Base-by-base conservation (phyloP, 495 filamentous ascomycete genomes). In the Aspergillus panamensis region DNA sequence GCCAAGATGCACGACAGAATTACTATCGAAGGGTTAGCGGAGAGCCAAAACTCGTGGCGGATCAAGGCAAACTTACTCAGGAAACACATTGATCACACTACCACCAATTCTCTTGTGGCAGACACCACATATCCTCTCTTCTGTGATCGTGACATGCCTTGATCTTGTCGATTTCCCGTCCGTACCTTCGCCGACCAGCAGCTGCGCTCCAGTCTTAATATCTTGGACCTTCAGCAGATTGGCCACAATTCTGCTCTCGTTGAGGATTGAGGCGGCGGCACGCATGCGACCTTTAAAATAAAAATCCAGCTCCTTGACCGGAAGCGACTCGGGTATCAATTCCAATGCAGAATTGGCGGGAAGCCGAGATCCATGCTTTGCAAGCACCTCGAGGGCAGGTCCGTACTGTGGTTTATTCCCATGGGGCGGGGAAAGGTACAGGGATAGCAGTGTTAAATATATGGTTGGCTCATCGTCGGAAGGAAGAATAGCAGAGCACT, bases 211-310 rank as follows among this genome's bases (percentile, higher is more conserved):
- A 30, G 83, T 82, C 50, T 83, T 82, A 17, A 90, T 84, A 7
- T 88, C 81, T 56, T 87, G 81, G n/a, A 85, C 86, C 66, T 86
- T 90, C 12, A 86, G 76, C 60, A 98, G 67, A 19, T 83, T 84
- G 2, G 85, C 84, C 19, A 89, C 82, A n/a, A 97, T 82, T 16
- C 86, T 80, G 30, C 82, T 83, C 69, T 96, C 88, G 57, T 88
- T 91, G 51, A 92, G 79, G 5, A 88, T 77, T 14, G 85, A 86
- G 62, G 89, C 96, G 16, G 91, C 90, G n/a, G 84, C 83, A 31
- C 95, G 87, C 66, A 97, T 96, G 19, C 92, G 84, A 20, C 92
- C 90, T 50, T 85, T 85, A 78, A 98, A 97, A 70, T 98, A 98
- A 10, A 85, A 87, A 65, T 93, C 89, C 4, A 98, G 85, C 39